Conservation (phyloP, 768 basidiomycete genomes). For the Tylopilus vinaceipallidus region DNA sequence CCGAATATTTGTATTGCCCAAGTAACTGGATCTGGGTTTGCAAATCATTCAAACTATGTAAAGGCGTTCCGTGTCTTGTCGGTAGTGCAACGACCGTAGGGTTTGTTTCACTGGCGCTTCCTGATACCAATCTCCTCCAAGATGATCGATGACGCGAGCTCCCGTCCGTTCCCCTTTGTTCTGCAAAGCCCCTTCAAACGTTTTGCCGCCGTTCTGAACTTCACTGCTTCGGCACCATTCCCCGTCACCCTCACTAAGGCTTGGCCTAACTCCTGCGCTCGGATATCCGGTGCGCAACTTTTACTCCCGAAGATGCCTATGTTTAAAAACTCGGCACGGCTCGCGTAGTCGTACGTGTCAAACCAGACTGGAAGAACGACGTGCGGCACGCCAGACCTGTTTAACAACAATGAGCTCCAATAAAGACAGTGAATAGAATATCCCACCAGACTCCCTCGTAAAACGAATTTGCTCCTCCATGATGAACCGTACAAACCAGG, state of each 20-base stretch:
- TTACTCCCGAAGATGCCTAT: slow-evolving; percentile 4
- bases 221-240: slow-evolving; percentile 1
- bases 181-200: slow-evolving; percentile 4
- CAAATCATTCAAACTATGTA: too few species aligned
- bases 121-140: background rate
- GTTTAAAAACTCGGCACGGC: slow-evolving; percentile 3
- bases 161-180: slow-evolving; percentile 2
- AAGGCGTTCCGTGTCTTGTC: too few species aligned
- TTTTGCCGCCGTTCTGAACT: slow-evolving; percentile 2
- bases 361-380: slow-evolving; percentile 13
- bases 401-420: background rate
- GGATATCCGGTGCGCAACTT: background rate
- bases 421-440: background rate
- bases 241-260: slow-evolving; percentile 7
- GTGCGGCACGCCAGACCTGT: slow-evolving; percentile 12
- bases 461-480: slow-evolving; percentile 8
- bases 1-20: too few species aligned
- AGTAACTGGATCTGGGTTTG: too few species aligned
- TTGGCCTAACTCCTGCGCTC: slow-evolving; percentile 3
- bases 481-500: slow-evolving; percentile 3
- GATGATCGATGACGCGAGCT: background rate
- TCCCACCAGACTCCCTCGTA: slow-evolving; percentile 1
- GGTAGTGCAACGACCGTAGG: too few species aligned
- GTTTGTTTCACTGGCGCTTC: too few species aligned
- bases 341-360: slow-evolving; percentile 11